Percentiles rank a stretch among this genome's conserved stretches.
Evolutionary conservation across 208 protist genomes (phyloP).

Genomic region (Porcisia deanei): DNA sequence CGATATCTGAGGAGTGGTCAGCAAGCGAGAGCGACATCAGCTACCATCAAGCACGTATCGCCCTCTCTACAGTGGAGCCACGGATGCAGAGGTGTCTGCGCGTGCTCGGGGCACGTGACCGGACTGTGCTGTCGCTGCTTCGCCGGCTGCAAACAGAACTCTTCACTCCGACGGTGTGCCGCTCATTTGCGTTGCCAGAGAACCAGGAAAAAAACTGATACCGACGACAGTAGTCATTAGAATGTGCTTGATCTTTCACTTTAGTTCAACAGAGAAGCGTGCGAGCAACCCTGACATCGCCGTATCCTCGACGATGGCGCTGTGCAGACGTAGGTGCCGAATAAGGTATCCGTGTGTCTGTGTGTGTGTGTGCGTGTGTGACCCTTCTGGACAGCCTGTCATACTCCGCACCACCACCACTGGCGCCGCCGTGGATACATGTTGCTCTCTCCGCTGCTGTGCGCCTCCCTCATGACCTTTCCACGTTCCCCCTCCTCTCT

Average conservation of each 20-base stretch:
- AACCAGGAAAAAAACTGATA: neutral
- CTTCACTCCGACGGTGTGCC: conserved; percentile 18
- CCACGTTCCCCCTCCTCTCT: too few species aligned
- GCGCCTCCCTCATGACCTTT: too few species aligned
- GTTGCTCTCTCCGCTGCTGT: too few species aligned
- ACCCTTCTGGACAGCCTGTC: too few species aligned
- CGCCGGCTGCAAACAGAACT: conserved; percentile 25
- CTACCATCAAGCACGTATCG: conserved; percentile 14
- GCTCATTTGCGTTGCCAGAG: neutral
- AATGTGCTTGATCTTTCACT: neutral
- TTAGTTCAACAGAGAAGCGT: neutral
- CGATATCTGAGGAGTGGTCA: neutral
- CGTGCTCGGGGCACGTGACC: conserved; percentile 23
- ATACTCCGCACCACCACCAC: too few species aligned
- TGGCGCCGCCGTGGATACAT: too few species aligned
- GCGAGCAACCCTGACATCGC: too few species aligned
- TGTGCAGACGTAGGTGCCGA: too few species aligned
- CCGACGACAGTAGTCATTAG: neutral
- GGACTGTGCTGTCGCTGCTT: conserved; percentile 14
- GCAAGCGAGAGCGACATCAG: neutral
- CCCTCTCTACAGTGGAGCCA: conserved; percentile 5
- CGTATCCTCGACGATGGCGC: too few species aligned
- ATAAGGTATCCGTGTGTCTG: too few species aligned
- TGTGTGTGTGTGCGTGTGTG: too few species aligned
- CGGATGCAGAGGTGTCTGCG: conserved; percentile 19